Evolutionary conservation across 2,329 filamentous ascomycete genomes (phyloP).

Genomic region (Tetracladium maxilliforme): DNA sequence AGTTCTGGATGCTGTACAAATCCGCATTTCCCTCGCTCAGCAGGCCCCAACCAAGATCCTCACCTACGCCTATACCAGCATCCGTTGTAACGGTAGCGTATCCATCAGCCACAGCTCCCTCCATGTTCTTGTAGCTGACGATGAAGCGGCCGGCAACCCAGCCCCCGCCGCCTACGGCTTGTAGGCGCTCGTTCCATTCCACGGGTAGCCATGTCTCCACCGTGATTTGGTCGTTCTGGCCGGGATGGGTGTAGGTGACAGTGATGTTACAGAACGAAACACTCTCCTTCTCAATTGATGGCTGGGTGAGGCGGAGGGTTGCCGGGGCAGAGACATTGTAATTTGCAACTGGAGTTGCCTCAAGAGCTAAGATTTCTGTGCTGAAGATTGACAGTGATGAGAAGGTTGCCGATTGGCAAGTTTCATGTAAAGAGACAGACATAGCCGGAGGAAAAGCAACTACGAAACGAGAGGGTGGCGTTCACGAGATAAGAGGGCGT

Average conservation of each 20-base stretch:
- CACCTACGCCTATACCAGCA: conserved; percentile 11
- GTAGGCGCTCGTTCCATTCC: conserved; percentile 15
- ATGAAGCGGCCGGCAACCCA: conserved; percentile 11
- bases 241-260: conserved; percentile 12
- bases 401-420: too few relatives aligned
- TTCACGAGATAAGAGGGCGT: too few relatives aligned
- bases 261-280: conserved; percentile 13
- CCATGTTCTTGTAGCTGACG: conserved; percentile 7
- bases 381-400: too few relatives aligned
- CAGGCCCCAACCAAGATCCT: too few relatives aligned
- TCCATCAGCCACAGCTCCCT: conserved; percentile 8
- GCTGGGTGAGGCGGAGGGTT: too few relatives aligned
- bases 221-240: conserved; percentile 8
- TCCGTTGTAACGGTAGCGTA: conserved; percentile 13
- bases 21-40: conserved; percentile 2
- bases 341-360: too few relatives aligned
- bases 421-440: too few relatives aligned
- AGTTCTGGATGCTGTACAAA: not conserved
- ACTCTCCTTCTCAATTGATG: too few relatives aligned
- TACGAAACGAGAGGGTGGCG: too few relatives aligned
- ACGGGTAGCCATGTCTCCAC: conserved; percentile 12
- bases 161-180: conserved; percentile 15
- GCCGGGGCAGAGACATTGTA: too few relatives aligned
- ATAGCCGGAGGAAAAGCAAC: too few relatives aligned
- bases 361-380: too few relatives aligned